These are phyloP conservation scores for Pogostemon cablin DNA, from an alignment of 257 asterid genomes.

Conservation along the genomic window DNA sequence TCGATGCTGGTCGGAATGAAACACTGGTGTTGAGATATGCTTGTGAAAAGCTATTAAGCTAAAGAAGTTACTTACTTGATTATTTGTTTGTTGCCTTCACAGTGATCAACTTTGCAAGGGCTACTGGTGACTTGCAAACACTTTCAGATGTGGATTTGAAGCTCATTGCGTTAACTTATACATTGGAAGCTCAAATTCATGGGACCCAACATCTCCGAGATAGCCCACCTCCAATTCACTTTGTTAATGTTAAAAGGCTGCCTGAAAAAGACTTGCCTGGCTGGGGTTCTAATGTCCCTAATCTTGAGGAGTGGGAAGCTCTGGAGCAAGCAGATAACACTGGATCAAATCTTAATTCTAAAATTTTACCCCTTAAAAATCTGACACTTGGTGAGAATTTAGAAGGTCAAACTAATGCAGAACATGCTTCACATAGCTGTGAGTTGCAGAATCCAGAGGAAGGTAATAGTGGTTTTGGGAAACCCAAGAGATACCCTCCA, in stretches of 20 bases:
- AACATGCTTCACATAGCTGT: slow-evolving; percentile 48
- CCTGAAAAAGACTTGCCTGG: slow-evolving; percentile 98
- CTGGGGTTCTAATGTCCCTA: slow-evolving; percentile 96
- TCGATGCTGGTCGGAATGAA: slow-evolving; percentile 8
- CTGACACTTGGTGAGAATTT: slow-evolving; percentile 53
- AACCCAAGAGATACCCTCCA: slow-evolving; percentile 49
- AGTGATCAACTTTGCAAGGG: slow-evolving; percentile 89
- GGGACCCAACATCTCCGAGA: slow-evolving; percentile 83
- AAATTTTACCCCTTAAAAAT: slow-evolving; percentile 77
- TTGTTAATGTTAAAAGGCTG: slow-evolving; percentile 80
- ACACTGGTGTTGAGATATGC: neutral
- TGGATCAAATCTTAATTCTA: slow-evolving; percentile 53
- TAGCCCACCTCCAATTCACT: slow-evolving; percentile 78
- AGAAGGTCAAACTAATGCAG: slow-evolving; percentile 43
- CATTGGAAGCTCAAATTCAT: slow-evolving; percentile 80
- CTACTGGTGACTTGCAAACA: slow-evolving; percentile 97
- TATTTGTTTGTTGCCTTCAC: slow-evolving; percentile 35
- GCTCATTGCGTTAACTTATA: slow-evolving; percentile 89
- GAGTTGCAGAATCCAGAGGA: slow-evolving; percentile 50
- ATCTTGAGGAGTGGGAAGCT: slow-evolving; percentile 96
- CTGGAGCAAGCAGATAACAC: slow-evolving; percentile 63
- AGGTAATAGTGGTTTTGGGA: slow-evolving; percentile 43
- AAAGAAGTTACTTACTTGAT: slow-evolving; percentile 5
- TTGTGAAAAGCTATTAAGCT: slow-evolving; percentile 1
- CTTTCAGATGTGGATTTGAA: slow-evolving; percentile 98